Conservation (phyloP, 768 basidiomycete species). For the Termitomyces titanicus region DNA sequence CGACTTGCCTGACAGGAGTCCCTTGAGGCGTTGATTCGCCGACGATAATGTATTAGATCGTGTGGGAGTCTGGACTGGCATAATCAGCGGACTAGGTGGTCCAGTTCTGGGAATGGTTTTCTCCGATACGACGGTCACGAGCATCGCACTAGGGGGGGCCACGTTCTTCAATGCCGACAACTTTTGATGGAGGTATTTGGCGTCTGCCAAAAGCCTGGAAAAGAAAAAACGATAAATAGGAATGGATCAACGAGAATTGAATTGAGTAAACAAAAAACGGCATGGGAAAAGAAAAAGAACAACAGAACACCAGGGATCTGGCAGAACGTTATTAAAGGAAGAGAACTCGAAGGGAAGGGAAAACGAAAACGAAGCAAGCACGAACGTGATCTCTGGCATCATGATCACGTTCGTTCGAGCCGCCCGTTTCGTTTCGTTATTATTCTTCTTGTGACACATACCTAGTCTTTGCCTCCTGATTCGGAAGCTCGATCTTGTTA, state of each 20-base stretch:
- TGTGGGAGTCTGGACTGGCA: constrained; percentile 29
- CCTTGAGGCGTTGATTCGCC: constrained; percentile 47
- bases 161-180: constrained; percentile 74
- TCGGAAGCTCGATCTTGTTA: constrained; percentile 74
- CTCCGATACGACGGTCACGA: constrained; percentile 83
- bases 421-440: neutral
- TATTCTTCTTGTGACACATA: constrained; percentile 30
- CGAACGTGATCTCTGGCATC: neutral
- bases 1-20: constrained; percentile 37
- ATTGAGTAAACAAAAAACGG: neutral
- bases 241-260: neutral
- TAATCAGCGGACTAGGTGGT: constrained; percentile 26
- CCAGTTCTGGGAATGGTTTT: constrained; percentile 44
- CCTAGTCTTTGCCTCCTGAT: constrained; percentile 84
- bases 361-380: neutral
- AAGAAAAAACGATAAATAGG: neutral
- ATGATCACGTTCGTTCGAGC: neutral
- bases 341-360: neutral
- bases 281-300: neutral
- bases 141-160: constrained; percentile 66
- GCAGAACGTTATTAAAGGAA: neutral
- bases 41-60: constrained; percentile 23
- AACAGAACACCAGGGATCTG: constrained; percentile 2
- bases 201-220: constrained; percentile 75
- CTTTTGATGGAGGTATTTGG: constrained; percentile 71